Conservation (phyloP, 2,329 filamentous ascomycete species). For the Alternaria hordeiaustralica region DNA sequence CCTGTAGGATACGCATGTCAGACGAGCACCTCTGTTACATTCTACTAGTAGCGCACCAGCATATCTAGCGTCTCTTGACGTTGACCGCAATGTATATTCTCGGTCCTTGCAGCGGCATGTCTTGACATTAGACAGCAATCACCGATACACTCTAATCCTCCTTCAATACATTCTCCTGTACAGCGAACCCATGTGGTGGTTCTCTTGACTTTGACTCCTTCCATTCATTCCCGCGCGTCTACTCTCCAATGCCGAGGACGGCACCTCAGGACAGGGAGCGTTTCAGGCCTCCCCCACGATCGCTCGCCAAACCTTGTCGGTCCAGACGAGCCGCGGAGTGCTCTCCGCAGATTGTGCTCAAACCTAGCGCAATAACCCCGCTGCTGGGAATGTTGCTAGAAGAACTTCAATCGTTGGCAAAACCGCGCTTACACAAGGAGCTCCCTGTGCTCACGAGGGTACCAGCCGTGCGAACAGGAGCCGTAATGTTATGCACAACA, state of each 20-base stretch:
- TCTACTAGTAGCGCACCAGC: background rate
- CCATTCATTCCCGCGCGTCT: background rate
- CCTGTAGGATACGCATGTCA: constrained; percentile 13
- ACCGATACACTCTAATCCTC: background rate
- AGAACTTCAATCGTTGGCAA: background rate
- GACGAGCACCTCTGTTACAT: background rate
- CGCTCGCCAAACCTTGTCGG: constrained; percentile 6
- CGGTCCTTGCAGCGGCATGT: background rate
- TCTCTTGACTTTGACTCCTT: background rate
- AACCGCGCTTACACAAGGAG: background rate
- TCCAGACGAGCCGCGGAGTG: background rate
- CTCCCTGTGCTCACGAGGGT: background rate
- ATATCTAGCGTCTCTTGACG: background rate
- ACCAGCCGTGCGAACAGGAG: background rate
- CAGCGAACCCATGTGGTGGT: background rate
- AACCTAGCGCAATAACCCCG: background rate
- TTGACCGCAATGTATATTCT: background rate
- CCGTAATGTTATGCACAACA: background rate
- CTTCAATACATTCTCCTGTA: background rate
- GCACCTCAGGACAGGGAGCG: background rate
- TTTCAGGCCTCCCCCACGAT: constrained; percentile 11
- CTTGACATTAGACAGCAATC: background rate
- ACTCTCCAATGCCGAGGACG: background rate
- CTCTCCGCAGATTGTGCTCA: constrained; percentile 1
- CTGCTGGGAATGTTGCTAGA: background rate